phyloP scores from a whole-genome alignment of 2,329 filamentous ascomycete species.

The Geosmithia putterillii region DNA sequence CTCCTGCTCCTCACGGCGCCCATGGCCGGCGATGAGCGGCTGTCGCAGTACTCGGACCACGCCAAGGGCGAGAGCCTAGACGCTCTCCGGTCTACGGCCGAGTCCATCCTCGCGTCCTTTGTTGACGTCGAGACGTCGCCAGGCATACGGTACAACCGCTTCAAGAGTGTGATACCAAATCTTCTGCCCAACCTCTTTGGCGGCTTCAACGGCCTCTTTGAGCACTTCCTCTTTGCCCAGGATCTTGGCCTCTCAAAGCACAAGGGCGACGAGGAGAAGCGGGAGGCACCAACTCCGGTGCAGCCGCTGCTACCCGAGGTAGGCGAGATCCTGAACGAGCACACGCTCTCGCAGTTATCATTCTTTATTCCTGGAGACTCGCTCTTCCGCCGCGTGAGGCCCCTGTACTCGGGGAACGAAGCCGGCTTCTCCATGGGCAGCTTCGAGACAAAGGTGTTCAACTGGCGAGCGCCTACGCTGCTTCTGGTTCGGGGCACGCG shows the following conservation, averaged over 20 bases:
- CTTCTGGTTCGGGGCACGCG: constrained; percentile 56
- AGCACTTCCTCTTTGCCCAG: constrained; percentile 64
- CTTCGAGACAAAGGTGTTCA: constrained; percentile 63
- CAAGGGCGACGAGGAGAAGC: constrained; percentile 16
- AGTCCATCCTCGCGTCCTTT: constrained; percentile 55
- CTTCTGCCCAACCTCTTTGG: constrained; percentile 56
- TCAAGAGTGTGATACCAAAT: constrained; percentile 45
- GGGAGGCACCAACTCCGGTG: constrained; percentile 12
- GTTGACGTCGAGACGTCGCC: constrained; percentile 51
- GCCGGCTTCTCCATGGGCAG: constrained; percentile 68
- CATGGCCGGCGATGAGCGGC: constrained; percentile 48
- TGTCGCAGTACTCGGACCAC: constrained; percentile 47
- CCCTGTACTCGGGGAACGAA: constrained; percentile 57
- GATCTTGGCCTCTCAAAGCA: constrained; percentile 53
- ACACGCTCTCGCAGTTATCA: constrained; percentile 55
- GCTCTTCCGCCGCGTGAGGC: constrained; percentile 53
- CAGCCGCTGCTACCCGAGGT: constrained; percentile 37
- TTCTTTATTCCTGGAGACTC: constrained; percentile 56
- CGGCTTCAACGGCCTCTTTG: constrained; percentile 56
- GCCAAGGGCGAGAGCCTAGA: constrained; percentile 43
- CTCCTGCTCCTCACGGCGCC: constrained; percentile 56
- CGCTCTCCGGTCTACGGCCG: constrained; percentile 46
- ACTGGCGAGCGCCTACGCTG: constrained; percentile 65
- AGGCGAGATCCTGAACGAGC: constrained; percentile 53
- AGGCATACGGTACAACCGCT: constrained; percentile 49